Percentiles rank a stretch among this genome's conserved stretches.
These are phyloP conservation scores for Eleusine coracana DNA, from an alignment of 176 grass and related monocot species.

Conservation along the genomic window DNA sequence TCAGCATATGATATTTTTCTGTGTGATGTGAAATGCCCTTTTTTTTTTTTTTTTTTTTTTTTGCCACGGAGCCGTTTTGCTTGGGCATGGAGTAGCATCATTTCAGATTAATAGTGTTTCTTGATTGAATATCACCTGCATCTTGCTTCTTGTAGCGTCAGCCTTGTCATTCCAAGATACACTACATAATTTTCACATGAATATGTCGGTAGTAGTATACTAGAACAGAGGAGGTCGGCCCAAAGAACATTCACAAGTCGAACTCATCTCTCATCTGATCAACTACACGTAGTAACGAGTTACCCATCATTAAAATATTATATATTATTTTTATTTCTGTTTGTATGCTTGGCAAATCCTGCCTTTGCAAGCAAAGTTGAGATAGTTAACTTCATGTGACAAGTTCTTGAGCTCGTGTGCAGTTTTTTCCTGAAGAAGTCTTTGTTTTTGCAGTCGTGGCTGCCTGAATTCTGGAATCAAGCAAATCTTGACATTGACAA, in stretches of 20 bases:
- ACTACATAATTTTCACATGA: not conserved
- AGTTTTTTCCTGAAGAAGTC: not conserved
- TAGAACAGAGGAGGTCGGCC: not conserved
- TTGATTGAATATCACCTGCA: conserved; percentile 19
- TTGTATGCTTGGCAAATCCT: not conserved
- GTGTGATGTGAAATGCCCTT: not conserved
- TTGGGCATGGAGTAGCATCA: not conserved
- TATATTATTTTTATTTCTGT: not conserved
- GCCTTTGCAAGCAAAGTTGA: not conserved
- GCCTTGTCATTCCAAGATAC: not conserved
- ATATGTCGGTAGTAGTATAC: not conserved
- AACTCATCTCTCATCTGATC: not conserved
- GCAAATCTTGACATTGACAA: not conserved
- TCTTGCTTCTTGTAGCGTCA: not conserved
- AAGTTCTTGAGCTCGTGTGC: not conserved
- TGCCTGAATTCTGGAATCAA: conserved; percentile 30
- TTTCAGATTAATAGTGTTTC: not conserved
- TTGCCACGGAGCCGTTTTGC: not conserved
- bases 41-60: not conserved
- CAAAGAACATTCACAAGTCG: not conserved
- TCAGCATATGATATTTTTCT: not conserved
- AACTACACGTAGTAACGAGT: not conserved
- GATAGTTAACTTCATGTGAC: not conserved
- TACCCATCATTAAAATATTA: no score
- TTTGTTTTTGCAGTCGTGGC: conserved; percentile 29